phyloP scores from a whole-genome alignment of 305 asterid species.

The Monarda citriodora region DNA sequence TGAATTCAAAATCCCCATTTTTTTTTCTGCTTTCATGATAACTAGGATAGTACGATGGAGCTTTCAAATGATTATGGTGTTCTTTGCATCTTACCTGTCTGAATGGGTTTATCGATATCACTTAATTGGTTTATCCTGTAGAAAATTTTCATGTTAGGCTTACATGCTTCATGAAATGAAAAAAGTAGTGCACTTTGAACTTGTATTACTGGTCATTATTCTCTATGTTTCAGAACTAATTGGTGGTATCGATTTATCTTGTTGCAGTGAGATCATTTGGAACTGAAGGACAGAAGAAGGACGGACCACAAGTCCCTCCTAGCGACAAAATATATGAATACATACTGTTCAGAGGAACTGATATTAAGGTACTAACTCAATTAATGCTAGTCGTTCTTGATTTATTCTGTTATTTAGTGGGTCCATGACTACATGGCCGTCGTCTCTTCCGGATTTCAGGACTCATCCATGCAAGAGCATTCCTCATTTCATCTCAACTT shows the following conservation, averaged over 20 bases:
- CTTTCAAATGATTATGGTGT: background rate
- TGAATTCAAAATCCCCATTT: background rate
- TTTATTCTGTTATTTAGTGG: conserved; percentile 1
- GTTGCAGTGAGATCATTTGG: conserved; percentile 95
- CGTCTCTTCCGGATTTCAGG: background rate
- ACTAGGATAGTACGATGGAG: background rate
- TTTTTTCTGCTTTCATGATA: background rate
- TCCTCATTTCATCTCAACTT: conserved; percentile 5
- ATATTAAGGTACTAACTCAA: conserved; percentile 66
- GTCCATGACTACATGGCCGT: too few relatives aligned
- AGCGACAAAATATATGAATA: conserved; percentile 87
- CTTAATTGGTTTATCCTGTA: background rate
- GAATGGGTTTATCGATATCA: too few relatives aligned
- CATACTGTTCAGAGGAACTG: conserved; percentile 95
- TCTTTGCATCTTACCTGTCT: background rate
- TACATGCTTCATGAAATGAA: background rate
- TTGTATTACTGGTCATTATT: background rate
- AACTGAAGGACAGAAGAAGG: conserved; percentile 84
- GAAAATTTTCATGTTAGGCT: background rate
- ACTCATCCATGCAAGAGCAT: background rate
- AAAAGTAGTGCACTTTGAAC: background rate
- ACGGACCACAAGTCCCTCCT: conserved; percentile 95
- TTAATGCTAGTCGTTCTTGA: conserved; percentile 3
- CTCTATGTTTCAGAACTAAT: conserved; percentile 8
- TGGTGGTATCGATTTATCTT: conserved; percentile 10